Conservation (phyloP, 192 early-diverging fungal species). For the Irineochytrium annulatum region DNA sequence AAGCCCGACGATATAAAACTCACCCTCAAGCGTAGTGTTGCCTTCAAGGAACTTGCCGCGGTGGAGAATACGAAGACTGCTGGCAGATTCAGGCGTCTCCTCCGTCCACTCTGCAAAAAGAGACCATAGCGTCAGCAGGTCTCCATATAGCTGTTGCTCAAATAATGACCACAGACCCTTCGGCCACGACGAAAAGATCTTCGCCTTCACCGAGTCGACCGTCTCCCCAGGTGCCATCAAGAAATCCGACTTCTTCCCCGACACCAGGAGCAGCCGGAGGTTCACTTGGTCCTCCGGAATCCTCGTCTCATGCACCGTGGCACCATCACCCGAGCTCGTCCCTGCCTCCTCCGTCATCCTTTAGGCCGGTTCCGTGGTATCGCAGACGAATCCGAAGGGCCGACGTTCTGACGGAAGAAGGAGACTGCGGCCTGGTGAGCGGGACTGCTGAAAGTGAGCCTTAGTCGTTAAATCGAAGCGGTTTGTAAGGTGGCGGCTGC, state of each 20-base stretch:
- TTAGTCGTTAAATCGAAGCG: no score
- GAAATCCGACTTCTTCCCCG: slow-evolving; percentile 35
- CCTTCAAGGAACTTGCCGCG: slow-evolving; percentile 42
- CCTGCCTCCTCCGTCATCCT: no score
- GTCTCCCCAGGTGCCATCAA: slow-evolving; percentile 25
- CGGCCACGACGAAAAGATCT: slow-evolving; percentile 35
- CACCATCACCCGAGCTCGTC: no score
- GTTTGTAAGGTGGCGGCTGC: no score
- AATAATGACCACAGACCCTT: slow-evolving; percentile 15
- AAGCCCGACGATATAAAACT: background rate
- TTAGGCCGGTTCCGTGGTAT: no score
- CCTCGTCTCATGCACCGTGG: no score
- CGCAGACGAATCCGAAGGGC: no score
- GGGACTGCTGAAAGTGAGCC: no score
- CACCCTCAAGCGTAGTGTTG: slow-evolving; percentile 19
- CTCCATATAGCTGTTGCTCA: no score
- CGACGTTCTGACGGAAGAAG: no score
- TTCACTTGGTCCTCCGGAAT: slow-evolving; percentile 38
- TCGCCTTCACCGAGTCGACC: slow-evolving; percentile 23
- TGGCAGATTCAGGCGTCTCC: slow-evolving; percentile 27
- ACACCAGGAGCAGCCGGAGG: slow-evolving; percentile 41
- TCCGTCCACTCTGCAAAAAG: slow-evolving; percentile 33
- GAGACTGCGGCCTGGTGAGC: no score
- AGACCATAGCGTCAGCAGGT: slow-evolving; percentile 1
- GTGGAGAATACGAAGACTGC: slow-evolving; percentile 31